phyloP scores from a whole-genome alignment of 2,329 filamentous ascomycete genomes.

The Diplodia mutila region DNA sequence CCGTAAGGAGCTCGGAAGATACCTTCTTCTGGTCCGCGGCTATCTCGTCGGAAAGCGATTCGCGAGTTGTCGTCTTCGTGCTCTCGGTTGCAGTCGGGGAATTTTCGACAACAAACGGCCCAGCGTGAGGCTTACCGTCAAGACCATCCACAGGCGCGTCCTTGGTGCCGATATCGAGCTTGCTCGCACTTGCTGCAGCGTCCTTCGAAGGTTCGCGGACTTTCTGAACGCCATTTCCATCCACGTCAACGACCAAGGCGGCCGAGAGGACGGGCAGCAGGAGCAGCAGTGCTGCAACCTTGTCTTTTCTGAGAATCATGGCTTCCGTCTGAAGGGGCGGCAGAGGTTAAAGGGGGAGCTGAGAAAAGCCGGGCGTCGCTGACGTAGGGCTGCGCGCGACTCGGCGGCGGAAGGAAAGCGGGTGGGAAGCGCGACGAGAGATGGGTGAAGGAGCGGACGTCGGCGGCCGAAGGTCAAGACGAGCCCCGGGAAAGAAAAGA shows the following conservation, averaged over 20 bases:
- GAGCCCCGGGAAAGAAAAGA: neutral
- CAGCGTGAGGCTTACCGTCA: constrained; percentile 92
- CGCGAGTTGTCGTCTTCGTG: neutral
- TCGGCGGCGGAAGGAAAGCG: neutral
- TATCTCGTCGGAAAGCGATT: constrained; percentile 41
- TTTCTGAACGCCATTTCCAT: constrained; percentile 19
- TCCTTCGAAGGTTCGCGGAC: constrained; percentile 29
- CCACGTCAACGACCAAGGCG: constrained; percentile 29
- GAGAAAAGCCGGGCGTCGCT: constrained; percentile 17
- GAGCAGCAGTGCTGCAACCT: constrained; percentile 63
- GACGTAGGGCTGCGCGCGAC: constrained; percentile 22
- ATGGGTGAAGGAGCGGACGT: constrained; percentile 23
- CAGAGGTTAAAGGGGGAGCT: constrained; percentile 9
- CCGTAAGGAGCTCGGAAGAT: constrained; percentile 7
- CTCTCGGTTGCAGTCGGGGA: constrained; percentile 32
- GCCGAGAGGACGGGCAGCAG: constrained; percentile 61
- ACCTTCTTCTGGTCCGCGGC: constrained; percentile 37
- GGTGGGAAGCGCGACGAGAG: neutral
- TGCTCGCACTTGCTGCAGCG: constrained; percentile 34
- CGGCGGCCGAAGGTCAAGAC: neutral
- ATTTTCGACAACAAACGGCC: constrained; percentile 70
- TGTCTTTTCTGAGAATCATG: constrained; percentile 64
- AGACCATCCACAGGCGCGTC: constrained; percentile 77
- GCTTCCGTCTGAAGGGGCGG: constrained; percentile 31
- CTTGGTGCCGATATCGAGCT: constrained; percentile 61